A percentile compares a stretch with the other conserved stretches of the same genome.
phyloP scores from a whole-genome alignment of 768 basidiomycete genomes.

The Leccinellum albellum region DNA sequence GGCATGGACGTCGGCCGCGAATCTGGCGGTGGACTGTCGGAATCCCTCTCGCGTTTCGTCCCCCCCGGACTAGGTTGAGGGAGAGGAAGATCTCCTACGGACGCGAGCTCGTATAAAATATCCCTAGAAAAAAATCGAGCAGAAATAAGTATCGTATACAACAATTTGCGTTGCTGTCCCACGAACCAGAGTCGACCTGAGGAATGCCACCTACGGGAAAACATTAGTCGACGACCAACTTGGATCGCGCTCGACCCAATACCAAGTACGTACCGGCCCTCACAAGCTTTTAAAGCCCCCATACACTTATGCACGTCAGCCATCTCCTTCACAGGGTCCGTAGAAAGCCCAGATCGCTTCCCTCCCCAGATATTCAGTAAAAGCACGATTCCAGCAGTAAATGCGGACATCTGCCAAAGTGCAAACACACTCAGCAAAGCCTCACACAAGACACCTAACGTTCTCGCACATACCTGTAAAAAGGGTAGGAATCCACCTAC shows the following conservation, averaged over 20 bases:
- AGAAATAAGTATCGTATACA: neutral
- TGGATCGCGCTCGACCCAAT: neutral
- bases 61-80: slow-evolving; percentile 50
- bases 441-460: neutral
- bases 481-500: slow-evolving; percentile 20
- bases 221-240: neutral
- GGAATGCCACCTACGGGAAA: slow-evolving; percentile 40
- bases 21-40: slow-evolving; percentile 41
- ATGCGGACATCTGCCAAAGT: slow-evolving; percentile 36
- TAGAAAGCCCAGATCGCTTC: slow-evolving; percentile 38
- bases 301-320: slow-evolving; percentile 51
- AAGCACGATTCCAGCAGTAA: slow-evolving; percentile 49
- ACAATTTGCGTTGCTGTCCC: neutral
- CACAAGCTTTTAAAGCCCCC: slow-evolving; percentile 35
- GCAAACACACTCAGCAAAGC: neutral
- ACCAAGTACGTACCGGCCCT: slow-evolving; percentile 30
- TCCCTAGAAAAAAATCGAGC: slow-evolving; percentile 43
- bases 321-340: slow-evolving; percentile 44
- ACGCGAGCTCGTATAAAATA: slow-evolving; percentile 67
- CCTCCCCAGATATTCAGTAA: slow-evolving; percentile 56
- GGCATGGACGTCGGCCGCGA: neutral
- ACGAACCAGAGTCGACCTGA: slow-evolving; percentile 48
- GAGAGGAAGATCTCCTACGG: slow-evolving; percentile 65
- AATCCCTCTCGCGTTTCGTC: slow-evolving; percentile 62
- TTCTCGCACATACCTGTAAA: slow-evolving; percentile 27